A percentile compares a stretch with the other conserved stretches of the same genome.
These are phyloP conservation scores for Trichocomaceae sp. DNA, from an alignment of 2,329 filamentous ascomycete genomes.

Conservation along the genomic window DNA sequence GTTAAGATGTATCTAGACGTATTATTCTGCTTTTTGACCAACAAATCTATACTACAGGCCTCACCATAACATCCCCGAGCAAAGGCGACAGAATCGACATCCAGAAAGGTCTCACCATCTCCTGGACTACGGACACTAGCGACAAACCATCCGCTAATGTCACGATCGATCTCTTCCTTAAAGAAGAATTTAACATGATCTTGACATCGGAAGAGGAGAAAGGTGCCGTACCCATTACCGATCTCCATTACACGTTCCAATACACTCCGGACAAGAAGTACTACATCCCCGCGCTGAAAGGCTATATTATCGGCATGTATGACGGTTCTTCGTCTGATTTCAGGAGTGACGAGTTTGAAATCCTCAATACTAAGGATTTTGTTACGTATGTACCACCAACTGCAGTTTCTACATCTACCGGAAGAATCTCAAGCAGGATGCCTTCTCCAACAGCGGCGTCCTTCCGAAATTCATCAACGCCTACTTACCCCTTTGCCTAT, in stretches of 20 bases:
- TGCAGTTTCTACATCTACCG: background rate
- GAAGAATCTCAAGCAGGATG: background rate
- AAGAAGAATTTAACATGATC: background rate
- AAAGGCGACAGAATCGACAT: slow-evolving; percentile 8
- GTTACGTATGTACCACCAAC: background rate
- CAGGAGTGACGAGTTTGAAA: background rate
- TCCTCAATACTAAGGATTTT: slow-evolving; percentile 3
- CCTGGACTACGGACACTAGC: slow-evolving; percentile 5
- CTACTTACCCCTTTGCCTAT: background rate
- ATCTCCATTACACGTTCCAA: background rate
- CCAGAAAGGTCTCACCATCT: slow-evolving; percentile 5
- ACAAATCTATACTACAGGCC: background rate
- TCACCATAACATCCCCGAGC: background rate
- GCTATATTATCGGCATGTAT: background rate
- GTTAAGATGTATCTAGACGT: background rate
- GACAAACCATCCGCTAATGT: slow-evolving; percentile 2
- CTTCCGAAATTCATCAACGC: background rate
- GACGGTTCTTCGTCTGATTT: background rate
- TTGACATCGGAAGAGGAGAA: background rate
- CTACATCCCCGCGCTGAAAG: background rate
- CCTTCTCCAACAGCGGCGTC: background rate
- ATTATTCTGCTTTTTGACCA: background rate
- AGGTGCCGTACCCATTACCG: background rate
- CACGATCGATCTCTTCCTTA: slow-evolving; percentile 1
- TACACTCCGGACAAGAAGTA: background rate